These are phyloP conservation scores for Petunia axillaris DNA, from an alignment of 257 asterid genomes.

Conservation along the genomic window DNA sequence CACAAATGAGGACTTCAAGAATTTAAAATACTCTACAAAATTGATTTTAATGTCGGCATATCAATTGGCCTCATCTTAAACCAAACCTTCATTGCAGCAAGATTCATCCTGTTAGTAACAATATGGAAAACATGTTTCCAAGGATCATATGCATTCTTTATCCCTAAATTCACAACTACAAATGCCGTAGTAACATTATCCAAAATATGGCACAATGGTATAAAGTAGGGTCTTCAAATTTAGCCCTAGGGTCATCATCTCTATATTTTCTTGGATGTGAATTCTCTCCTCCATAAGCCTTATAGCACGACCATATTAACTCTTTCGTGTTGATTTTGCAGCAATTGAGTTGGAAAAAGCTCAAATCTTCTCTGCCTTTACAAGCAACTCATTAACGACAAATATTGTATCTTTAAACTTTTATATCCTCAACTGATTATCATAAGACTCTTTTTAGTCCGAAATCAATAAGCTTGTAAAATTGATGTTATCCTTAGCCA, in stretches of 20 bases:
- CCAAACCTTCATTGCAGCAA: slow-evolving; percentile 89
- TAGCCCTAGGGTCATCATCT: slow-evolving; percentile 74
- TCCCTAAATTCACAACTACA: slow-evolving; percentile 78
- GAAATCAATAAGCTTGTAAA: slow-evolving; percentile 75
- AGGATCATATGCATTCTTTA: slow-evolving; percentile 81
- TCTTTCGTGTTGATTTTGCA: slow-evolving; percentile 93
- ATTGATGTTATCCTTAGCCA: slow-evolving; percentile 89
- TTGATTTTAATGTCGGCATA: slow-evolving; percentile 79
- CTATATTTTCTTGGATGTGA: slow-evolving; percentile 78
- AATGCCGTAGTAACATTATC: slow-evolving; percentile 83
- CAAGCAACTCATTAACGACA: slow-evolving; percentile 80
- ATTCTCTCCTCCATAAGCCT: slow-evolving; percentile 91
- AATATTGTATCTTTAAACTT: slow-evolving; percentile 85
- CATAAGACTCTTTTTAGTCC: slow-evolving; percentile 85
- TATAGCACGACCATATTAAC: slow-evolving; percentile 93
- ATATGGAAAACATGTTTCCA: slow-evolving; percentile 89
- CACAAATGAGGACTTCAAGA: slow-evolving; percentile 69
- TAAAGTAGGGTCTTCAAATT: slow-evolving; percentile 80
- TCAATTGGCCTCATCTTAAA: slow-evolving; percentile 86
- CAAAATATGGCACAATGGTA: slow-evolving; percentile 82
- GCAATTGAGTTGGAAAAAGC: slow-evolving; percentile 79
- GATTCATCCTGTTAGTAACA: slow-evolving; percentile 82
- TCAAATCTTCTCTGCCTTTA: slow-evolving; percentile 88
- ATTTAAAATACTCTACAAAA: slow-evolving; percentile 62
- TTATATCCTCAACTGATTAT: slow-evolving; percentile 90